These are phyloP conservation scores for Colletotrichum salicis DNA, from an alignment of 2,329 filamentous ascomycete genomes.

Conservation along the genomic window DNA sequence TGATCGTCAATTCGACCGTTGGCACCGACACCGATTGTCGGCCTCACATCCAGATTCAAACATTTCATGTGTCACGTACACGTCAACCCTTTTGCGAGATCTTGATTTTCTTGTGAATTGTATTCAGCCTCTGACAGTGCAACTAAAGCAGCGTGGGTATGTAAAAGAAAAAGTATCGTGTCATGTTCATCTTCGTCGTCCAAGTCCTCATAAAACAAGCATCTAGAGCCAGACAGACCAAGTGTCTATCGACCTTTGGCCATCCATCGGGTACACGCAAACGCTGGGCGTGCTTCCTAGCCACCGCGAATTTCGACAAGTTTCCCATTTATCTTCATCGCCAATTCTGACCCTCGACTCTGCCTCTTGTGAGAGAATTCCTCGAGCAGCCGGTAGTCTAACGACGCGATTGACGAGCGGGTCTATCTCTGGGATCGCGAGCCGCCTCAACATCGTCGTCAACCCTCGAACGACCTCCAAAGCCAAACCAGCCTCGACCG, in stretches of 20 bases:
- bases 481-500: conserved; percentile 31
- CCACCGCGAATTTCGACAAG: not conserved
- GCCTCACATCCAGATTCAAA: not conserved
- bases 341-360: not conserved
- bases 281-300: not conserved
- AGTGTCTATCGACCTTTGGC: not conserved
- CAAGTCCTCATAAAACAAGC: conserved; percentile 1
- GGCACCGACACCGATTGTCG: not conserved
- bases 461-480: conserved; percentile 21
- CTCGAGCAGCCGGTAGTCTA: not conserved
- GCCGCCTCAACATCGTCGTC: conserved; percentile 36
- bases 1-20: not conserved
- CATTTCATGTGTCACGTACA: conserved; percentile 8
- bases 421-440: conserved; percentile 8
- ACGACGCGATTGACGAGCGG: not conserved
- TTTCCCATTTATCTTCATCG: not conserved
- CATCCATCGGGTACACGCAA: no score
- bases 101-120: not conserved
- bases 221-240: not conserved
- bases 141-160: conserved; percentile 9
- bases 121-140: conserved; percentile 3
- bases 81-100: not conserved
- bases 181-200: conserved; percentile 7
- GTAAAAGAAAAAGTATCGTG: conserved; percentile 3
- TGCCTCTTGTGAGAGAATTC: not conserved